phyloP scores from a whole-genome alignment of 192 early-diverging fungal species.

The Coemansia sp. region DNA sequence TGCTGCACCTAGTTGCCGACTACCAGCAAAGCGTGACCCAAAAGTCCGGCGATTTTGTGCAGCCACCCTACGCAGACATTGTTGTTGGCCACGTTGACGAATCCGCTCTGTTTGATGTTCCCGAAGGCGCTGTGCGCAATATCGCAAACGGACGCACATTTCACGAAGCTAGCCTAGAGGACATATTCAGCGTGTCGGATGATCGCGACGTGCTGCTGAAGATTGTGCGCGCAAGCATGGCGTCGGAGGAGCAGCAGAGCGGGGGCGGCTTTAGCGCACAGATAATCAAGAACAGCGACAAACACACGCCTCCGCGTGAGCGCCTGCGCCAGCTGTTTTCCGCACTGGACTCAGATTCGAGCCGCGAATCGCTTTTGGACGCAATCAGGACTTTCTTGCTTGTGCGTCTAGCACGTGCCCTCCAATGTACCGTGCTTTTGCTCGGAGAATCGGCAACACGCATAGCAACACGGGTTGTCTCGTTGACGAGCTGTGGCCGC shows the following conservation, averaged over 20 bases:
- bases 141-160: conserved; percentile 51
- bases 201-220: conserved; percentile 10
- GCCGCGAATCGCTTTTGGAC: conserved; percentile 69
- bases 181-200: conserved; percentile 53
- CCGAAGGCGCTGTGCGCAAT: conserved; percentile 36
- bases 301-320: conserved; percentile 15
- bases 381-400: conserved; percentile 63
- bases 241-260: conserved; percentile 5
- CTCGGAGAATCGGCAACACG: conserved; percentile 80
- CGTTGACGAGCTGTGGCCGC: conserved; percentile 77
- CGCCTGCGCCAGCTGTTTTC: conserved; percentile 55
- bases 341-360: conserved; percentile 57
- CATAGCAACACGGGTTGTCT: conserved; percentile 72
- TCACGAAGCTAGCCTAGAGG: conserved; percentile 59
- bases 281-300: conserved; percentile 6
- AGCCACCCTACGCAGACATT: conserved; percentile 58
- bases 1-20: conserved; percentile 63
- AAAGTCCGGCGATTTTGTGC: conserved; percentile 55
- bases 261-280: conserved; percentile 20
- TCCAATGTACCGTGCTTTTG: conserved; percentile 57
- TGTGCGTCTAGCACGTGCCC: conserved; percentile 49
- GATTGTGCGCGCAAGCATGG: conserved; percentile 14
- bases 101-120: conserved; percentile 50
- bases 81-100: conserved; percentile 82
- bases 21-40: conserved; percentile 53